phyloP scores from a whole-genome alignment of 2,329 filamentous ascomycete genomes.

The Xenosphaeropsis pyriputrescens region DNA sequence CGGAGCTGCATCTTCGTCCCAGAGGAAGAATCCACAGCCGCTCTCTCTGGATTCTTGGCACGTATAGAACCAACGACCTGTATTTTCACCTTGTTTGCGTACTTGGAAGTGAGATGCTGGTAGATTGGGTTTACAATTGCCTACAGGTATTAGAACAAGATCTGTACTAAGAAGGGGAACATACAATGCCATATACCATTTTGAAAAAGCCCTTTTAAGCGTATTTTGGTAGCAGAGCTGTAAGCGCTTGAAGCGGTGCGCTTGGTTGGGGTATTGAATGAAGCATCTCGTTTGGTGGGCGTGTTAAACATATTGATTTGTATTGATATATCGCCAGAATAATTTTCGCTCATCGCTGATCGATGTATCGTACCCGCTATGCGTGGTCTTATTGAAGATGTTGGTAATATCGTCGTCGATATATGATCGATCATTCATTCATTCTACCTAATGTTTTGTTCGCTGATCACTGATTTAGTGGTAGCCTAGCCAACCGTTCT shows the following conservation, averaged over 20 bases:
- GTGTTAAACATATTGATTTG: no score
- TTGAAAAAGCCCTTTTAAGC: constrained; percentile 15
- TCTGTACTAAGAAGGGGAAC: neutral
- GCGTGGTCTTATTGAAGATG: no score
- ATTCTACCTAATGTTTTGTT: no score
- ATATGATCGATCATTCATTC: no score
- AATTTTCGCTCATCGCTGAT: no score
- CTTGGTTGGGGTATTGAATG: neutral
- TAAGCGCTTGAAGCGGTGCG: neutral
- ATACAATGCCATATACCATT: constrained; percentile 5
- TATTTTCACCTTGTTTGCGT: constrained; percentile 32
- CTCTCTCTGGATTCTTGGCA: constrained; percentile 30
- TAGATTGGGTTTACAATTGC: constrained; percentile 34
- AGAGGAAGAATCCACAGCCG: constrained; percentile 41
- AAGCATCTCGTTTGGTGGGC: no score
- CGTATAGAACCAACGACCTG: constrained; percentile 36
- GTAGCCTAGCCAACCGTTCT: no score
- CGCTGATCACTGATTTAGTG: no score
- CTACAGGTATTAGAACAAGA: constrained; percentile 12
- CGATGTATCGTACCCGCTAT: no score
- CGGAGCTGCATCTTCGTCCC: constrained; percentile 33
- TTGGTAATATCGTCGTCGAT: no score
- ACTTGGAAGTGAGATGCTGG: constrained; percentile 32
- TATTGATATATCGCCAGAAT: no score
- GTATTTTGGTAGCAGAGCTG: constrained; percentile 7